phyloP scores from a whole-genome alignment of 192 early-diverging fungal genomes.

The Backusella sp. region DNA sequence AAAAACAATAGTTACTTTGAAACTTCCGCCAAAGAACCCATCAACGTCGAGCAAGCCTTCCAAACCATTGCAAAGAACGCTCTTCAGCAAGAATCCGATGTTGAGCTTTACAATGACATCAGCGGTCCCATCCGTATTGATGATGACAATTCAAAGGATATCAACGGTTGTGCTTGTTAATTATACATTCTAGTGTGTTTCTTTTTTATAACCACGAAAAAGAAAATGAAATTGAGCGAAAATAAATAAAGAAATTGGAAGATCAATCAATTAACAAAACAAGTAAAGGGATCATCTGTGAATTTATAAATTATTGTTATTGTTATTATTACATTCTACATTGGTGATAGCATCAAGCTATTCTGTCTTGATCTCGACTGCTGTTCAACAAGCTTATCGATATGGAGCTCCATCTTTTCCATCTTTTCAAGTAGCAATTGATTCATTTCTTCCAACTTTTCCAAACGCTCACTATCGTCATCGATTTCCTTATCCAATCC shows the following conservation, averaged over 20 bases:
- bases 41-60: conserved; percentile 98
- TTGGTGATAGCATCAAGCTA: conserved; percentile 21
- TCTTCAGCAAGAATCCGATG: conserved; percentile 89
- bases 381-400: conserved; percentile 13
- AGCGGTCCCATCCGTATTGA: conserved; percentile 89
- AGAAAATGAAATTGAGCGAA: no score
- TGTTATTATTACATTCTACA: not conserved
- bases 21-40: conserved; percentile 96
- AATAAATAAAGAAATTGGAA: not conserved
- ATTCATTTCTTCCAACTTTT: conserved; percentile 25
- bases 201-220: not conserved
- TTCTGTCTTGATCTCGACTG: conserved; percentile 13
- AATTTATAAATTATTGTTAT: no score
- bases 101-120: conserved; percentile 83
- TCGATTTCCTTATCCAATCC: conserved; percentile 8
- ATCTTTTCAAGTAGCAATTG: conserved; percentile 8
- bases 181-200: not conserved
- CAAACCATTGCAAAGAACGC: conserved; percentile 94
- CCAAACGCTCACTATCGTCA: conserved; percentile 18
- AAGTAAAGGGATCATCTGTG: not conserved
- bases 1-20: conserved; percentile 81
- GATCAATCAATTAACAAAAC: not conserved
- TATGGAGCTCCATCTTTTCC: conserved; percentile 15
- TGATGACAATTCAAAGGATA: conserved; percentile 62
- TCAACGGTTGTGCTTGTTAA: conserved; percentile 66